Evolutionary conservation across 1,284 basidiomycete genomes (phyloP), one percentile per base, ranked within the genome.

Genomic region (Cutaneotrichosporon curvatum): DNA sequence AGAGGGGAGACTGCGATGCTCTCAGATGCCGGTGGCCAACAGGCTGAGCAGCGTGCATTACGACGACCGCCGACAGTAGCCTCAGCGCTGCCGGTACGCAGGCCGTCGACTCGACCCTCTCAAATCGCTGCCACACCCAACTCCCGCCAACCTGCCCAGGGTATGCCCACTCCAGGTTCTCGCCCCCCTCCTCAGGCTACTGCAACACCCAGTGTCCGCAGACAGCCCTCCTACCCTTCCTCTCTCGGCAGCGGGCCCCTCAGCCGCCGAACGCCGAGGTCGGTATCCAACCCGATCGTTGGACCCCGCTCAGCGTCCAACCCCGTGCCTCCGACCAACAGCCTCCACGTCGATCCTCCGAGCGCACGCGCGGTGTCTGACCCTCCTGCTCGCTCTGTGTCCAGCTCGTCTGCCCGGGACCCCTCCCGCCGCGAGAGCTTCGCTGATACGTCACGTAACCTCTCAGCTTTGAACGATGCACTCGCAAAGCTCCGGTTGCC

Each of bases 211-310:
- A 22, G 20, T 22, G 18, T 34, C 22, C 56, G 45, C 19, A 50
- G 62, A 9, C 59, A 61, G 55, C 60, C 65, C 1, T 65, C 66
- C 1, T 71, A 69, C 38, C 68, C 68, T 1, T 60, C 67, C 4
- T 59, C 58, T 0, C 56, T 71, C 1, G 64, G 66, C 14, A 61
- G 58, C 4, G 67, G 65, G 4, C 65, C 63, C 0, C 54, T 60
- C 3, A 48, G 52, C 6, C 61, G 58, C 20, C 66, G 62, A 0
- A 60, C 57, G 1, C 40, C 51, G 7, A 43, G 68, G 1, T 57
- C 67, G 40, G 64, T 71, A 8, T 69, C 68, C 21, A 65, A 63
- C 40, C 67, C 68, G 0, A 33, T 65, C 46, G 54, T 16, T 51
- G 50, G 43, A 40, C 52, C 38, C 3, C 16, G 37, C 5, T 21